These are phyloP conservation scores for Triticum urartu DNA, from an alignment of 176 grass and related monocot species.

Conservation along the genomic window DNA sequence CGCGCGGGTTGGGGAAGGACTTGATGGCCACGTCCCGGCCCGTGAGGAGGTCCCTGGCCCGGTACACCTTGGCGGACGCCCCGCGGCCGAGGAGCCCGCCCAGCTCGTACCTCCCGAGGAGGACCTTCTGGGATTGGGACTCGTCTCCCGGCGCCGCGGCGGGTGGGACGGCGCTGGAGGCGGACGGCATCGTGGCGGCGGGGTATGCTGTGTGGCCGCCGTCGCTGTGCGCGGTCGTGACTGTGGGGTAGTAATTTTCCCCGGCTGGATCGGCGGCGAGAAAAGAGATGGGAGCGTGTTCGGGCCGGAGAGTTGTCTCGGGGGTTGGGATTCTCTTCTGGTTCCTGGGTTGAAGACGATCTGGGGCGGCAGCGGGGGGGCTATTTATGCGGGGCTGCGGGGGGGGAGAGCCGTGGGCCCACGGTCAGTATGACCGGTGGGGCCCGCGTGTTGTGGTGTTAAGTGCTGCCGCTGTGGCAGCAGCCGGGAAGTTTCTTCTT, in stretches of 20 bases:
- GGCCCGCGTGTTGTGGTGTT: too few species aligned
- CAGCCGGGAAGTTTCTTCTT: neutral
- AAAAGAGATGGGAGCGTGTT: neutral
- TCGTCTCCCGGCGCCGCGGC: neutral
- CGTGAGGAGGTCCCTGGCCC: slow-evolving; percentile 57
- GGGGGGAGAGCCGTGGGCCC: too few species aligned
- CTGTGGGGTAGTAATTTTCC: slow-evolving; percentile 3
- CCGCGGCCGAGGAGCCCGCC: slow-evolving; percentile 75
- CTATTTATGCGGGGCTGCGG: neutral
- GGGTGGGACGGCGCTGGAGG: slow-evolving; percentile 43
- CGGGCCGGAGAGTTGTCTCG: neutral
- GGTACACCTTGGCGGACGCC: slow-evolving; percentile 89
- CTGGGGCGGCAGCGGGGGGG: neutral
- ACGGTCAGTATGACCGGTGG: neutral
- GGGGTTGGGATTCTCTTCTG: neutral
- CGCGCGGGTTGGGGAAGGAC: slow-evolving; percentile 57
- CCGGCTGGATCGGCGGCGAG: neutral
- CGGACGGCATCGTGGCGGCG: slow-evolving; percentile 59
- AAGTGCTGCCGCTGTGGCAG: neutral
- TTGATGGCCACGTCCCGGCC: slow-evolving; percentile 71
- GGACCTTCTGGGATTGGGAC: neutral
- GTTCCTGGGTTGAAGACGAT: neutral
- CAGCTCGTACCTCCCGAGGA: slow-evolving; percentile 67
- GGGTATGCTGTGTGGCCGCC: slow-evolving; percentile 43
- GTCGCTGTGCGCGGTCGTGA: slow-evolving; percentile 26